phyloP scores from a whole-genome alignment of 164 flowering plant species.

The Piper betle region DNA sequence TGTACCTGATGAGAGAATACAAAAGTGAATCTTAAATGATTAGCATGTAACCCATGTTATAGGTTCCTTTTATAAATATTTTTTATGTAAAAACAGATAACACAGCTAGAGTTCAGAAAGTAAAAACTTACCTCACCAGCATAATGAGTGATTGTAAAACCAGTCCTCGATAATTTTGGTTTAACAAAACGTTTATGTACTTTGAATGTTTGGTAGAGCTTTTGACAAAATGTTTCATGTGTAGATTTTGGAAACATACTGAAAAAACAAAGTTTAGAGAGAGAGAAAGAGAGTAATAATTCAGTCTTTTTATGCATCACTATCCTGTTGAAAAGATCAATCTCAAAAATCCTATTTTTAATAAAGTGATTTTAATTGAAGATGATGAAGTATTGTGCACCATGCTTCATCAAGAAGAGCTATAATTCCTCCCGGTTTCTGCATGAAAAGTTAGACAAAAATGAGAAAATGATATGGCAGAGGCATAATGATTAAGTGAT shows the following conservation, averaged over 20 bases:
- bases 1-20: constrained; percentile 44
- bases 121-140: constrained; percentile 71
- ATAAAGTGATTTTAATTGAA: background rate
- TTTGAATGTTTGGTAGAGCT: constrained; percentile 79
- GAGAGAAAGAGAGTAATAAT: constrained; percentile 1
- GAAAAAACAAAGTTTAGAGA: constrained; percentile 7
- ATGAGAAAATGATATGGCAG: constrained; percentile 1
- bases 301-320: background rate
- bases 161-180: constrained; percentile 73
- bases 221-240: constrained; percentile 75
- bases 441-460: constrained; percentile 17
- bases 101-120: constrained; percentile 3
- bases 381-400: constrained; percentile 22
- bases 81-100: background rate
- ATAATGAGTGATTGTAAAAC: constrained; percentile 74
- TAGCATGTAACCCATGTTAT: background rate
- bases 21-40: background rate
- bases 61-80: background rate
- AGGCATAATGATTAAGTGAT: background rate
- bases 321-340: background rate
- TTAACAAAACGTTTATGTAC: constrained; percentile 65
- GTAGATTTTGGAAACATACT: constrained; percentile 96
- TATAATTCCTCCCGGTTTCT: constrained; percentile 90
- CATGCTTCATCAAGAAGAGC: constrained; percentile 92
- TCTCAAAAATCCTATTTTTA: background rate